phyloP scores from a whole-genome alignment of 176 grass and related monocot genomes.

The Guadua angustifolia region DNA sequence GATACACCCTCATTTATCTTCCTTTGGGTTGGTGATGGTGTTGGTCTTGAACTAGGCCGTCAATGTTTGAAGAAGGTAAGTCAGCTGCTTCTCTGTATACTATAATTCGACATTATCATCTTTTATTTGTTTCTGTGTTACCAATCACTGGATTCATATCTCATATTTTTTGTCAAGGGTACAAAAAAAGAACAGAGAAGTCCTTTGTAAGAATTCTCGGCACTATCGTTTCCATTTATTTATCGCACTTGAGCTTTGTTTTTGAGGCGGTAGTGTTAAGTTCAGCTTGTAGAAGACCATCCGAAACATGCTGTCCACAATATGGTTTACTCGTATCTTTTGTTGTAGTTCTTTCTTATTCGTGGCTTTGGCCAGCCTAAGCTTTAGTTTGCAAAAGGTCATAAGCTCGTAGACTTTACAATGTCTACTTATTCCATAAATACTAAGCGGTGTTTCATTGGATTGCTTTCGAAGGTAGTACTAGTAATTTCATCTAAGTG shows the following conservation, averaged over 20 bases:
- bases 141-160: neutral
- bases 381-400: neutral
- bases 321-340: slow-evolving; percentile 19
- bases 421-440: neutral
- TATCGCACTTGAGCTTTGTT: neutral
- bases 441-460: neutral
- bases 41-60: slow-evolving; percentile 78
- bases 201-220: neutral
- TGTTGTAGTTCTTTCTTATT: neutral
- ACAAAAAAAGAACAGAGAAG: neutral
- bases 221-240: neutral
- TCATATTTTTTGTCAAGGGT: neutral
- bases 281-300: neutral
- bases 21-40: slow-evolving; percentile 89
- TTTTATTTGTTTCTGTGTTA: slow-evolving; percentile 8
- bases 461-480: neutral
- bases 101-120: slow-evolving; percentile 1
- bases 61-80: slow-evolving; percentile 77
- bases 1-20: slow-evolving; percentile 90
- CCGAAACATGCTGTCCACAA: neutral
- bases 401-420: neutral
- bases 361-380: neutral
- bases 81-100: neutral
- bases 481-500: neutral
- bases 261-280: neutral